Evolutionary conservation across 148 eudicot genomes (phyloP), one percentile per base, ranked within the genome.

Genomic region (Bassia scoparia): DNA sequence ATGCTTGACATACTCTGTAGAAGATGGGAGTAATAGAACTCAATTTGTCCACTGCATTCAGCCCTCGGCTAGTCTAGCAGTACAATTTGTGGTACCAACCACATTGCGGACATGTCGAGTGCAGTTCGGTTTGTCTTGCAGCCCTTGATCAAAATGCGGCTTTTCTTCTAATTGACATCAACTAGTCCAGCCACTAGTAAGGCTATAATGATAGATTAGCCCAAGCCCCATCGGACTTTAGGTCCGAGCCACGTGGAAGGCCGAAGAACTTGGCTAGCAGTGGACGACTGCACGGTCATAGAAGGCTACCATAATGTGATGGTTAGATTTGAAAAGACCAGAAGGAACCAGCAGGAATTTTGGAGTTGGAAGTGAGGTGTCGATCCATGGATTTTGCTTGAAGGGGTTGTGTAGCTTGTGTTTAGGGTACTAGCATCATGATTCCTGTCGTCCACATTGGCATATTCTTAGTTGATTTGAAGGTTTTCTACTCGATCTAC

Each of bases 1-100:
- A 88, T 38, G 62, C 89, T 88, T 18, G 86, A 76, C 92, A 88
- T 88, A 54, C 80, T 84, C 68, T 84, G 87, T 15, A 88, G 84
- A 18, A 88, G 77, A 50, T 84, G 78, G 60, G 79, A 26, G 64
- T 86, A 83, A 50, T 70, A 88, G 37, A 88, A 83, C 53, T 88
- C 89, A 24, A 83, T 70, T 18, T 73, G 81, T 15, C 85, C 92
- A 88, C 71, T 1, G 77, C 37, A 16, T 80, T 64, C 52, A 81
- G n/a, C 80, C 89, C 66, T 83, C 85, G 0, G 82, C 83, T 1
- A 81, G 37, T 46, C 89, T 43, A 72, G 18, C 24, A 86, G n/a
- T 35, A 68, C 67, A 27, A 65, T 76, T 41, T 82, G 88, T 46
- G 88, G 88, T 0, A 77, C 78, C 67, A 82, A 63, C 89, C 89